A percentile compares a stretch with the other conserved stretches of the same genome.
Evolutionary conservation across 345 rosid species (phyloP).

Genomic region (Lagerstroemia speciosa): DNA sequence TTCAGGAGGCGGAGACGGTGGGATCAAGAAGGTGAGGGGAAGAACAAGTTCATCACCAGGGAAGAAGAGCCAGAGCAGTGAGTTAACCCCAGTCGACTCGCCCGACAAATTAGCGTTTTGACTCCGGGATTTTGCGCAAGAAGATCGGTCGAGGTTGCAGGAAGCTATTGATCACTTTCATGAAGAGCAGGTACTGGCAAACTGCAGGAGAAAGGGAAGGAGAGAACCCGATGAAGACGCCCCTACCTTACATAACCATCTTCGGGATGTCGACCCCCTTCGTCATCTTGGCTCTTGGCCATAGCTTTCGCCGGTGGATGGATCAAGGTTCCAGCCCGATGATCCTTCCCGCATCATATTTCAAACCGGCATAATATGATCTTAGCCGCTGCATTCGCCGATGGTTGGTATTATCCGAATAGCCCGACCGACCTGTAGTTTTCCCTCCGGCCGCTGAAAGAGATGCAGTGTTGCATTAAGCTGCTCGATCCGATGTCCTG

Average conservation of each 20-base stretch:
- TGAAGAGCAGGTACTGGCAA: constrained; percentile 73
- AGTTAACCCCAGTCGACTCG: constrained; percentile 8
- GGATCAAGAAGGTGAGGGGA: constrained; percentile 54
- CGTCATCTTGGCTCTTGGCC: constrained; percentile 84
- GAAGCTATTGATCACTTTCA: not conserved
- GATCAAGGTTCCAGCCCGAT: constrained; percentile 66
- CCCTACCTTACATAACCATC: constrained; percentile 74
- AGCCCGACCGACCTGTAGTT: not conserved
- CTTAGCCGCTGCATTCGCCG: not conserved
- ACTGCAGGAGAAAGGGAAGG: constrained; percentile 85
- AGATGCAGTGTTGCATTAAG: not conserved
- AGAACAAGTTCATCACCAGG: constrained; percentile 78
- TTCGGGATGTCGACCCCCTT: constrained; percentile 95
- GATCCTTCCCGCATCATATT: not conserved
- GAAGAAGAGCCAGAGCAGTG: constrained; percentile 83
- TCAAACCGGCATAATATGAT: not conserved
- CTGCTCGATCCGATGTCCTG: not conserved
- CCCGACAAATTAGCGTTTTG: not conserved
- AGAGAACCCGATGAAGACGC: constrained; percentile 93
- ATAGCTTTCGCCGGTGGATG: constrained; percentile 90
- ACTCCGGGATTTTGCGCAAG: not conserved
- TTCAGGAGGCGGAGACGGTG: constrained; percentile 63
- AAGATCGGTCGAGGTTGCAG: not conserved
- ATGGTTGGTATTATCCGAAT: too few species aligned
- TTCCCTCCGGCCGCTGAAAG: not conserved